These are phyloP conservation scores for Sclerotinia minor DNA, from an alignment of 2,329 filamentous ascomycete species.

Conservation along the genomic window DNA sequence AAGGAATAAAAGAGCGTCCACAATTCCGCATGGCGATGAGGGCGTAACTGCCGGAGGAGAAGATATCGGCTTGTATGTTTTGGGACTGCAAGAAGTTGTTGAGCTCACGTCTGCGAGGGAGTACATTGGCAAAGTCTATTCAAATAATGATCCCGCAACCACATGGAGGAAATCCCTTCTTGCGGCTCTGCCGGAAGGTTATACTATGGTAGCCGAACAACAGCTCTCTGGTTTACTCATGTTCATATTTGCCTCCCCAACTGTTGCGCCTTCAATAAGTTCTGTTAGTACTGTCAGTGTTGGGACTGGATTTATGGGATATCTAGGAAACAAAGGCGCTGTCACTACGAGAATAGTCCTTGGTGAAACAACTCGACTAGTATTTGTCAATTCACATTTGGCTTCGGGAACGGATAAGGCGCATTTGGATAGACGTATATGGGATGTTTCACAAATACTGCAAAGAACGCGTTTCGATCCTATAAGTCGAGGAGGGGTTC, in stretches of 20 bases:
- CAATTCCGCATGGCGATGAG: slow-evolving; percentile 48
- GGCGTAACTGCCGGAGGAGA: slow-evolving; percentile 54
- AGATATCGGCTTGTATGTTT: slow-evolving; percentile 83
- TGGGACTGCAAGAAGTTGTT: slow-evolving; percentile 90
- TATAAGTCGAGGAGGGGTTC: slow-evolving; percentile 63
- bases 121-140: slow-evolving; percentile 70
- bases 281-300: slow-evolving; percentile 81
- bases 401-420: slow-evolving; percentile 80
- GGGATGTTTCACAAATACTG: slow-evolving; percentile 78
- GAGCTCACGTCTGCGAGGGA: slow-evolving; percentile 79
- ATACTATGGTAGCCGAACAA: slow-evolving; percentile 73
- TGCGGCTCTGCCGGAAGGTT: slow-evolving; percentile 72
- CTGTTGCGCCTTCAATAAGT: slow-evolving; percentile 70
- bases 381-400: slow-evolving; percentile 90
- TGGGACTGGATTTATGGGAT: slow-evolving; percentile 86
- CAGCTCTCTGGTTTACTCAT: slow-evolving; percentile 85
- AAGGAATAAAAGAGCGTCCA: slow-evolving; percentile 44
- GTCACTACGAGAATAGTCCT: slow-evolving; percentile 79
- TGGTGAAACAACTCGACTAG: slow-evolving; percentile 83
- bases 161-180: slow-evolving; percentile 81
- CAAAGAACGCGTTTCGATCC: slow-evolving; percentile 76
- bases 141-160: slow-evolving; percentile 67
- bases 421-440: slow-evolving; percentile 80
- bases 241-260: slow-evolving; percentile 80
- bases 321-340: slow-evolving; percentile 95